phyloP scores from a whole-genome alignment of 2,329 filamentous ascomycete genomes.

The Niveomyces coronatus region DNA sequence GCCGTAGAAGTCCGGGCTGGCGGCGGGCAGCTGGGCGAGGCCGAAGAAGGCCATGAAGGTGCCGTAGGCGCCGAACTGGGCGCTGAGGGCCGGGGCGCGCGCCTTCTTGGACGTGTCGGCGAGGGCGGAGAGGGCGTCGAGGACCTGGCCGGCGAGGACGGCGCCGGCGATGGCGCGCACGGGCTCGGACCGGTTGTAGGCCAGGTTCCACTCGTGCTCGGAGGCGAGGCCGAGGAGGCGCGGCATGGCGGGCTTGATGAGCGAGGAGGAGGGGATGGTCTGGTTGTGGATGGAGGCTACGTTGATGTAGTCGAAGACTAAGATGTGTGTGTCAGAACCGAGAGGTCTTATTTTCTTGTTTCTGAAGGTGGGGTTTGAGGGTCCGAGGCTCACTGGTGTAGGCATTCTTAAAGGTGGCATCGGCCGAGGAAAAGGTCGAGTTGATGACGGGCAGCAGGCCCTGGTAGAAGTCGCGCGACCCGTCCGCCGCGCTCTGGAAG shows the following conservation, averaged over 20 bases:
- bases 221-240: constrained; percentile 67
- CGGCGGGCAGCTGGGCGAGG: constrained; percentile 39
- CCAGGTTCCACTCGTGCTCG: constrained; percentile 70
- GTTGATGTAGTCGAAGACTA: constrained; percentile 51
- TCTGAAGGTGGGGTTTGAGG: not conserved
- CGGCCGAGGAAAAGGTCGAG: constrained; percentile 34
- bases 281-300: constrained; percentile 50
- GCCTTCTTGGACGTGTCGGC: constrained; percentile 29
- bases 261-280: constrained; percentile 33
- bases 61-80: constrained; percentile 52
- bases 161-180: constrained; percentile 48
- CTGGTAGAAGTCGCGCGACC: constrained; percentile 51
- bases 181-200: constrained; percentile 66
- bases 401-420: constrained; percentile 47
- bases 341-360: no score
- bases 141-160: constrained; percentile 45
- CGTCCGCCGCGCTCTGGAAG: constrained; percentile 32
- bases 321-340: constrained; percentile 9
- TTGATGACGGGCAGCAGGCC: constrained; percentile 44
- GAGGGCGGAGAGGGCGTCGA: constrained; percentile 43
- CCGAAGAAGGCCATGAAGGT: constrained; percentile 56
- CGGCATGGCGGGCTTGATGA: constrained; percentile 47
- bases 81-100: constrained; percentile 31
- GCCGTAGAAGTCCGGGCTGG: constrained; percentile 56
- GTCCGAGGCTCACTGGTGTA: constrained; percentile 42